Evolutionary conservation across 2,329 filamentous ascomycete genomes (phyloP).

Genomic region (Claviceps sp.): DNA sequence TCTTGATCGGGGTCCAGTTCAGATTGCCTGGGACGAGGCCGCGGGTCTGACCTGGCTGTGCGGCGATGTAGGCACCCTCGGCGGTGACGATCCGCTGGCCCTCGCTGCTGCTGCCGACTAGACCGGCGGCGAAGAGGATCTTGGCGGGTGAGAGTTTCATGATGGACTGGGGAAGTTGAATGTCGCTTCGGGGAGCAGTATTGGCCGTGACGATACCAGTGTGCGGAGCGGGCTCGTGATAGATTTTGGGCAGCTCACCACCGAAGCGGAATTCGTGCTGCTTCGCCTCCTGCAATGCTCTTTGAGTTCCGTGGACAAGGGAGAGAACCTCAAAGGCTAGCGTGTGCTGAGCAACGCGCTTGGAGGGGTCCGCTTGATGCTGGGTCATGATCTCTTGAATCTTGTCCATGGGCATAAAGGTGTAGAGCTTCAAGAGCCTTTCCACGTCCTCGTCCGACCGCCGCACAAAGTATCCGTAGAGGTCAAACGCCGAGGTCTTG

Average conservation of each 20-base stretch:
- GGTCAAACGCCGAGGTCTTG: slow-evolving; percentile 69
- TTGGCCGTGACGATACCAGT: slow-evolving; percentile 26
- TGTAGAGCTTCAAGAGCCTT: slow-evolving; percentile 74
- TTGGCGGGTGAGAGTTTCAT: slow-evolving; percentile 42
- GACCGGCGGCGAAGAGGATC: slow-evolving; percentile 46
- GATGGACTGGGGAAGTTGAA: slow-evolving; percentile 45
- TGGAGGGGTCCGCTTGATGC: slow-evolving; percentile 54
- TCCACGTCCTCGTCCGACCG: slow-evolving; percentile 72
- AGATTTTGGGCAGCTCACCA: slow-evolving; percentile 16
- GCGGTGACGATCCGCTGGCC: slow-evolving; percentile 42
- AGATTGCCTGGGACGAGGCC: slow-evolving; percentile 37
- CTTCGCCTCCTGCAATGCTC: slow-evolving; percentile 48
- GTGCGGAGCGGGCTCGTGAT: slow-evolving; percentile 16
- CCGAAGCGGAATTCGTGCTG: slow-evolving; percentile 39
- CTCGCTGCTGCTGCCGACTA: slow-evolving; percentile 41
- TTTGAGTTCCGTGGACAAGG: slow-evolving; percentile 58
- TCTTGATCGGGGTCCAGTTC: slow-evolving; percentile 47
- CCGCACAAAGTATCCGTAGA: slow-evolving; percentile 83
- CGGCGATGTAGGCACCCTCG: slow-evolving; percentile 48
- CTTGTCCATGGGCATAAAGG: slow-evolving; percentile 62
- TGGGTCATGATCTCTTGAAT: slow-evolving; percentile 55
- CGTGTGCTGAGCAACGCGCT: slow-evolving; percentile 67
- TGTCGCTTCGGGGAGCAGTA: slow-evolving; percentile 37
- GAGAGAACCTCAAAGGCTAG: slow-evolving; percentile 73
- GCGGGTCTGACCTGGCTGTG: slow-evolving; percentile 28